Evolutionary conservation across 176 grass and related monocot species (phyloP).

Genomic region (Cenchrus purpureus): DNA sequence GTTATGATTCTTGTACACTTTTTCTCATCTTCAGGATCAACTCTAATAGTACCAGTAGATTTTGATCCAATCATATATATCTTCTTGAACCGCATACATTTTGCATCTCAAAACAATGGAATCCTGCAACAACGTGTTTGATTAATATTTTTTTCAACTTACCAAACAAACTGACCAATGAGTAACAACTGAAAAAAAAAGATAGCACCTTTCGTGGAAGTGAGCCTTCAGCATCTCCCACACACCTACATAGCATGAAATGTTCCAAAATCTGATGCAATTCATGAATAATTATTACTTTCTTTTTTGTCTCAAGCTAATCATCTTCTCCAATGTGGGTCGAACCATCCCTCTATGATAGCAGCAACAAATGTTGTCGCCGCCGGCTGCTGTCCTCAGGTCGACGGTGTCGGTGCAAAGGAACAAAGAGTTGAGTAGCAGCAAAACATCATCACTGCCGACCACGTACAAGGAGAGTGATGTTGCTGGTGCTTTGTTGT

Average conservation of each 20-base stretch:
- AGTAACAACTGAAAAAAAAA: conserved; percentile 36
- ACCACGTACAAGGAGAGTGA: too few species aligned
- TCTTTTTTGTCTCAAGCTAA: conserved; percentile 98
- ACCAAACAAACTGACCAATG: not conserved
- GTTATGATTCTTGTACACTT: conserved; percentile 86
- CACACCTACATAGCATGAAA: conserved; percentile 92
- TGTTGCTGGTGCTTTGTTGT: too few species aligned
- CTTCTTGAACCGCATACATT: conserved; percentile 93
- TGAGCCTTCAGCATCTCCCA: conserved; percentile 99
- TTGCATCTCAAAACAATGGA: conserved; percentile 94
- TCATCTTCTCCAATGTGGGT: conserved; percentile 81
- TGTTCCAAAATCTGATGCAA: conserved; percentile 98
- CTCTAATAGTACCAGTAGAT: conserved; percentile 97
- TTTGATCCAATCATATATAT: conserved; percentile 99
- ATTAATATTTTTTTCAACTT: conserved; percentile 31
- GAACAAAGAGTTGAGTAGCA: too few species aligned
- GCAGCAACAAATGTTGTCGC: not conserved
- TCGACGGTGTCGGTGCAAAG: too few species aligned
- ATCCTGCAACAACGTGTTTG: conserved; percentile 51
- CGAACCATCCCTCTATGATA: conserved; percentile 75
- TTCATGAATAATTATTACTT: conserved; percentile 96
- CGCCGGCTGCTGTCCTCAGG: too few species aligned
- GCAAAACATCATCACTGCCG: too few species aligned
- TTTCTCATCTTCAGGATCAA: conserved; percentile 97
- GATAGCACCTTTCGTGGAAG: conserved; percentile 82